A percentile compares a stretch with the other conserved stretches of the same genome.
Evolutionary conservation across 2,329 filamentous ascomycete species (phyloP).

Genomic region (Hirsutella rhossiliensis): DNA sequence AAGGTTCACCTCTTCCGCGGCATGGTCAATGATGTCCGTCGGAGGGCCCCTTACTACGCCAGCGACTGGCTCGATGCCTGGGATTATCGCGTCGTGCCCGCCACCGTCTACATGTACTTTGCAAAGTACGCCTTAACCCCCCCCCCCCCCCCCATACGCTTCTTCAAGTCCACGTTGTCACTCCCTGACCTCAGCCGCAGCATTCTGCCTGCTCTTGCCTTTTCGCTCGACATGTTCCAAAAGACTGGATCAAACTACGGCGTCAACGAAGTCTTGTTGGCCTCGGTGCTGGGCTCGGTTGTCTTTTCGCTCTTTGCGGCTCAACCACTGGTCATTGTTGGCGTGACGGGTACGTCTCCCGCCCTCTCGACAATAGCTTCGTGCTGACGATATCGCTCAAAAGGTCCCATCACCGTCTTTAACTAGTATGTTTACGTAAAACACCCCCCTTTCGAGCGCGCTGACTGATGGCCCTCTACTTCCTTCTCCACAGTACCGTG

Average conservation of each 20-base stretch:
- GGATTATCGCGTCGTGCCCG: constrained; percentile 81
- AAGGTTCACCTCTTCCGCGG: constrained; percentile 63
- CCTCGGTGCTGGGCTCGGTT: constrained; percentile 70
- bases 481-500: constrained; percentile 46
- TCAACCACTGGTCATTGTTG: constrained; percentile 82
- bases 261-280: constrained; percentile 81
- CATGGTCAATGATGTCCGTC: constrained; percentile 66
- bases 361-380: not conserved
- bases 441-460: not conserved
- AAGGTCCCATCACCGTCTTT: constrained; percentile 81
- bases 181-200: constrained; percentile 28
- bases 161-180: not conserved
- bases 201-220: constrained; percentile 76
- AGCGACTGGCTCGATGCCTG: constrained; percentile 81
- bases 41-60: constrained; percentile 63
- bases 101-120: constrained; percentile 90
- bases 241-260: constrained; percentile 78
- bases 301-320: constrained; percentile 72
- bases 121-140: constrained; percentile 52
- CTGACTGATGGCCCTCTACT: not conserved
- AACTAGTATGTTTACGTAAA: constrained; percentile 50
- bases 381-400: not conserved
- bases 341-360: constrained; percentile 53
- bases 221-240: constrained; percentile 87
- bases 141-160: not conserved